Conservation (phyloP, 768 basidiomycete genomes). For the Lactarius hengduanensis region DNA sequence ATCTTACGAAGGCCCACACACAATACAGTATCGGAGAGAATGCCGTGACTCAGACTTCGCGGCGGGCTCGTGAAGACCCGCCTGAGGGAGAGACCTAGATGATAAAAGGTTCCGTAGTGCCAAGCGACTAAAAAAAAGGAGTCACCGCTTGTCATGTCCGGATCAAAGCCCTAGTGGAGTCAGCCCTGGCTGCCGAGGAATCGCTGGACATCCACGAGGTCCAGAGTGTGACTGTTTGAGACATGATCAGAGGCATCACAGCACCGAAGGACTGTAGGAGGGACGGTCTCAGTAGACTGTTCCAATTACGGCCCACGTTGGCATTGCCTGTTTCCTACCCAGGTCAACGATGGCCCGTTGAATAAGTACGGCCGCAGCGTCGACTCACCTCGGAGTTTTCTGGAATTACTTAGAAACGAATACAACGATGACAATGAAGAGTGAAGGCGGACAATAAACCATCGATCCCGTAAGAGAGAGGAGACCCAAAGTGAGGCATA, state of each 20-base stretch:
- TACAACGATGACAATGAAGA: slow-evolving; percentile 35
- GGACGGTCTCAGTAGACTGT: slow-evolving; percentile 35
- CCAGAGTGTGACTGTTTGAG: slow-evolving; percentile 33
- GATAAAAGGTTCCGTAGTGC: background rate
- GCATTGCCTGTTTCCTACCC: slow-evolving; percentile 37
- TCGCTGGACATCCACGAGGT: slow-evolving; percentile 40
- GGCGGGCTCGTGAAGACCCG: slow-evolving; percentile 29
- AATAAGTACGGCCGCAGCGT: background rate
- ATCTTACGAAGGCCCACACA: slow-evolving; percentile 36
- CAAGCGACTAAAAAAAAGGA: background rate
- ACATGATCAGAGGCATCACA: background rate
- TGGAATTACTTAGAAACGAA: slow-evolving; percentile 33
- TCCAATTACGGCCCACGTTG: slow-evolving; percentile 40
- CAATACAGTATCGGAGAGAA: slow-evolving; percentile 35
- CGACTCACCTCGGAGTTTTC: background rate
- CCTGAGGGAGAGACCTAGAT: background rate
- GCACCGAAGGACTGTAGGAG: background rate
- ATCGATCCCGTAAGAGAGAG: slow-evolving; percentile 27
- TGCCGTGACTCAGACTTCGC: slow-evolving; percentile 36
- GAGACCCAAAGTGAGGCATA: slow-evolving; percentile 35
- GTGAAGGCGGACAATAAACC: slow-evolving; percentile 32
- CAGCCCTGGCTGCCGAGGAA: slow-evolving; percentile 29
- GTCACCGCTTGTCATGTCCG: slow-evolving; percentile 15
- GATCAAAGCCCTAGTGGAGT: background rate
- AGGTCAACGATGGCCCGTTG: slow-evolving; percentile 32